Base-by-base conservation (phyloP, 2,329 filamentous ascomycete species). In the Claviceps sp. region DNA sequence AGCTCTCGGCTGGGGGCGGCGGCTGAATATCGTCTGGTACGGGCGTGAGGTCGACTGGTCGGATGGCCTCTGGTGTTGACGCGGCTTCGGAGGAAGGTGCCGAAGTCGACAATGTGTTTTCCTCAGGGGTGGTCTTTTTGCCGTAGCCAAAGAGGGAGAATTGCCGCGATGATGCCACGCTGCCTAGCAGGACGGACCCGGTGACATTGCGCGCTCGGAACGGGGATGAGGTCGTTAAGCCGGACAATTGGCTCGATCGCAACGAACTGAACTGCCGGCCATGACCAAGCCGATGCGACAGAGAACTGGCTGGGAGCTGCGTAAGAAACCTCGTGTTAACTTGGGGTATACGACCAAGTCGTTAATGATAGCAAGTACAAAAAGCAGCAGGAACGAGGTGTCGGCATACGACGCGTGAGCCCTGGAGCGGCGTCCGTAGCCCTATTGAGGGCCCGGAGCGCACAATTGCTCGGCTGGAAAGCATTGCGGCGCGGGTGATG, bases 401-500 rank as follows among this genome's bases (percentile, higher is more conserved):
- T 34, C 44, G n/a, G 37, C 47, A 5, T 17, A 54, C 63, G 36
- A 69, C 65, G 22, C 59, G 57, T 61, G 60, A 62, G 51, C 54
- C 58, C 16, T 58, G 57, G 29, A 63, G 45, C 50, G 62, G 64
- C 57, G 61, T 64, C 55, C 62, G 61, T 42, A 61, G 47, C 50
- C 61, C 59, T 55, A 58, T 56, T 43, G 66, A 64, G 55, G 68
- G 63, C 52, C 70, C 55, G 50, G 68, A 66, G 56, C 67, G 66
- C 58, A 66, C 62, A 59, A 71, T 63, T 60, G 68, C 70, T 69
- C 70, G 68, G 55, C 70, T 71, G 52, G 70, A 68, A 61, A 73
- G 66, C 71, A 73, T 73, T 53, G 58, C 66, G 64, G 57, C 61
- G 60, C 54, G 49, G 42, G 17, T 40, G 7, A 44, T 37, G 5